phyloP scores from a whole-genome alignment of 495 filamentous ascomycete species.

The Xylaria bambusicola region DNA sequence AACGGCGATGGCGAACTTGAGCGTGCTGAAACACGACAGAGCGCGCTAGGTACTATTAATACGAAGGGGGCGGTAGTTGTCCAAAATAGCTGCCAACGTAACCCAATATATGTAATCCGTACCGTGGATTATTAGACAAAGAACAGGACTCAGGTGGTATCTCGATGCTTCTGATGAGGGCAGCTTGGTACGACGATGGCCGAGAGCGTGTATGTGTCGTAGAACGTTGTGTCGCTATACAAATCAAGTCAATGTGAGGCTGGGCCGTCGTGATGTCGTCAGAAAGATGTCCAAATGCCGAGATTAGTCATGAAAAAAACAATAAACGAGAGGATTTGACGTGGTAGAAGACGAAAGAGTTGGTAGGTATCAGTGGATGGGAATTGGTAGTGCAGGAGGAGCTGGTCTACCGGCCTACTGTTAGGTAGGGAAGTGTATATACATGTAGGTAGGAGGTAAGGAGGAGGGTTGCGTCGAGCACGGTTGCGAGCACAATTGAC shows the following conservation, averaged over 20 bases:
- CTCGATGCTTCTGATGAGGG: neutral
- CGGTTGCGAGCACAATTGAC: neutral
- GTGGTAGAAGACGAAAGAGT: constrained; percentile 16
- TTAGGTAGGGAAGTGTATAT: neutral
- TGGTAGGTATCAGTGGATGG: neutral
- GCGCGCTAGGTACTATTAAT: neutral
- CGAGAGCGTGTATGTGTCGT: too few species aligned
- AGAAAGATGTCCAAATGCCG: neutral
- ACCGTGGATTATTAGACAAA: neutral
- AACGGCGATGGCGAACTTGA: constrained; percentile 7
- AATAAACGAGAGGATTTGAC: constrained; percentile 10
- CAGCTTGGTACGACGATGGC: neutral
- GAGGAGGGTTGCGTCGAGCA: neutral
- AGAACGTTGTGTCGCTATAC: neutral
- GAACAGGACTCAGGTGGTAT: neutral
- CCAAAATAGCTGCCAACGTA: neutral
- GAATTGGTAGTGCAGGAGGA: neutral
- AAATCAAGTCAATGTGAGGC: neutral
- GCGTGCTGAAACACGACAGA: constrained; percentile 12
- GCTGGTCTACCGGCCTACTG: too few species aligned
- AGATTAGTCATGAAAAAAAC: neutral
- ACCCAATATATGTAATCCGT: neutral
- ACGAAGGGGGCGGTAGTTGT: neutral
- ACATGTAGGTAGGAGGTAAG: neutral
- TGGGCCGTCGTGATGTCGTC: neutral